Evolutionary conservation across 1,284 basidiomycete species (phyloP).

Genomic region (Ceratorhiza oryzae-sativae): DNA sequence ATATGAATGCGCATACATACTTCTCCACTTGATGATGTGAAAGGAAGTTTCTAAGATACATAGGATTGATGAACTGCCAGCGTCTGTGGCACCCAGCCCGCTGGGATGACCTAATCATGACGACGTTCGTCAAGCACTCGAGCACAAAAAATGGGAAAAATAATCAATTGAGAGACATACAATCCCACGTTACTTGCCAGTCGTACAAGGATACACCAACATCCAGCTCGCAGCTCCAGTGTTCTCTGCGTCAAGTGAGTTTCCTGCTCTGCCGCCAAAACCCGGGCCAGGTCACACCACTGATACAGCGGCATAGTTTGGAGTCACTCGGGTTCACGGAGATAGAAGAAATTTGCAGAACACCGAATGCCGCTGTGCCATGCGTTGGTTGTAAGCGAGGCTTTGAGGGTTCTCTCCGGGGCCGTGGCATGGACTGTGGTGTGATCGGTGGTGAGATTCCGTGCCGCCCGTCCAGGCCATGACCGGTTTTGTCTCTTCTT

Average conservation of each 20-base stretch:
- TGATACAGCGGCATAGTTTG: neutral
- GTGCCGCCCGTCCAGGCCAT: no score
- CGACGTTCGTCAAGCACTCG: neutral
- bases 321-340: neutral
- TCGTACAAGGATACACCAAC: neutral
- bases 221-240: neutral
- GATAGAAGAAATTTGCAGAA: no score
- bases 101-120: neutral
- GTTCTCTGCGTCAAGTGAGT: neutral
- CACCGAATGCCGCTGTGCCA: neutral
- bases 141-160: neutral
- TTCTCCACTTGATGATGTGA: no score
- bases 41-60: no score
- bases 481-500: no score
- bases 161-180: neutral
- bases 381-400: neutral
- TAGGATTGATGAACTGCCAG: neutral
- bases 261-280: neutral
- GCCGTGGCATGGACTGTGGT: no score
- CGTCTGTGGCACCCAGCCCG: neutral
- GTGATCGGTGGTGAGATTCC: no score
- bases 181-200: neutral
- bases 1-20: no score
- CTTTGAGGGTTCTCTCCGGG: neutral
- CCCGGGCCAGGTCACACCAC: neutral